Base-by-base conservation (phyloP, 2,329 filamentous ascomycete species). In the Helotiales sp. region DNA sequence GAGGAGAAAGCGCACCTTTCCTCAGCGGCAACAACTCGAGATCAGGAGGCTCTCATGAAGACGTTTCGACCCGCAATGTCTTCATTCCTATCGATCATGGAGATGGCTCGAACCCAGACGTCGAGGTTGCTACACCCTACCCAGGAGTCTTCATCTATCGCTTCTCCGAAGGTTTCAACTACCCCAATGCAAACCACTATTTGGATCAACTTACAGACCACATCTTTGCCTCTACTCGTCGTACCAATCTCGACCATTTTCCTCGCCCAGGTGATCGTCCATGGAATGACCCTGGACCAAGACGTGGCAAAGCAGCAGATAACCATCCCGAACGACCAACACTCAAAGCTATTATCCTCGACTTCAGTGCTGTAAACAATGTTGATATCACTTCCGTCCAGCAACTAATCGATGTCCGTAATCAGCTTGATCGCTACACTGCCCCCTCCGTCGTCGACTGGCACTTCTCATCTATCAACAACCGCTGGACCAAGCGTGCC, bases 131-230 rank as follows among this genome's bases (percentile, higher is more conserved):
- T 61, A 85, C 85, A 54, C 93, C 95, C 0, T 91, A 95, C 68
- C 93, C 93, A 0, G 95, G 95, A 52, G 83, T 99, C 64, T 96
- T 98, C 75, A 96, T 98, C 69, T 98, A 96, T 77, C 87, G 93
- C 44, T 97, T 96, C 74, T 86, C 89, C 0, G 93, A 98, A 76
- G 91, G 93, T 42, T 96, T 96, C 80, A 96, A 95, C 75, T 99
- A 98, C 69, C 91, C 93, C 59, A 99, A 96, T 67, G 92, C 92
- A 19, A 91, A 91, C 68, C 87, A 91, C 71, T 92, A 96, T 63
- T 84, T 96, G 56, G 92, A 97, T 69, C 84, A 91, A 68, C 79
- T 96, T 51, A 83, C 85, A 2, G 75, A 81, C 2, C 83, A 86
- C 65, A 84, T 96, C 47, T 88, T 88, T 64, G 73, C 79, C 42